Base-by-base conservation (phyloP, 768 basidiomycete genomes). In the Tricholoma sp. region DNA sequence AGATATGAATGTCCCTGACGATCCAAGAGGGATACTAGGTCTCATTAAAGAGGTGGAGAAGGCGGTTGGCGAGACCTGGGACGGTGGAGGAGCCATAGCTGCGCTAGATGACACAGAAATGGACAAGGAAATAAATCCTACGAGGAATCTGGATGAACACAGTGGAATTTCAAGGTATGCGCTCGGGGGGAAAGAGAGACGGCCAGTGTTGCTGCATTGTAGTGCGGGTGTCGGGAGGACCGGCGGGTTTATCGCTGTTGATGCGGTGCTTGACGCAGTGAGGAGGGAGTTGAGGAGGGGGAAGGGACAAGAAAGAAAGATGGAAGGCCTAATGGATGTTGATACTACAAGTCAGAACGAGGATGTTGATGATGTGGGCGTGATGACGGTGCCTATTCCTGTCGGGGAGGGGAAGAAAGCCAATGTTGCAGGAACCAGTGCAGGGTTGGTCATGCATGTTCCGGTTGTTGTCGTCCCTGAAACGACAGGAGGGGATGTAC, bases 221-320 rank as follows among this genome's bases (percentile, higher is more conserved):
- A 94, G 92, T 29, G 96, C 96, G 0, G 96, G 96, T 18, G 94
- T 97, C 5, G 96, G 96, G 0, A 81, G 96, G 41, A 98, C 96
- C 0, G 96, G 96, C 19, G 91, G 89, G 22, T 98, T 92, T 69
- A 94, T 98, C 66, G 85, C 91, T 7, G 83, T 96, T 1, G 91
- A 94, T 67, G 86, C 91, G 7, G 77, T 92, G n/a, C 74, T 95
- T 54, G 89, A 92, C 66, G 87, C 83, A 4, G 73, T 94, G 3
- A 74, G 82, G 64, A 69, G 78, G 52, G 89, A 93, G 71, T 63
- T 87, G 65, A 69, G 68, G 60, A 60, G 63, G 43, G 56, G 62
- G 60, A 54, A 54, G 45, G 52, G 24, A 5, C 22, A 16, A n/a
- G 55, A 49, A 21, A 31, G 47, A 5, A 55, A 56, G 22, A 9